Evolutionary conservation across 441 rosid genomes (phyloP).

Genomic region (Isatis lusitanica): DNA sequence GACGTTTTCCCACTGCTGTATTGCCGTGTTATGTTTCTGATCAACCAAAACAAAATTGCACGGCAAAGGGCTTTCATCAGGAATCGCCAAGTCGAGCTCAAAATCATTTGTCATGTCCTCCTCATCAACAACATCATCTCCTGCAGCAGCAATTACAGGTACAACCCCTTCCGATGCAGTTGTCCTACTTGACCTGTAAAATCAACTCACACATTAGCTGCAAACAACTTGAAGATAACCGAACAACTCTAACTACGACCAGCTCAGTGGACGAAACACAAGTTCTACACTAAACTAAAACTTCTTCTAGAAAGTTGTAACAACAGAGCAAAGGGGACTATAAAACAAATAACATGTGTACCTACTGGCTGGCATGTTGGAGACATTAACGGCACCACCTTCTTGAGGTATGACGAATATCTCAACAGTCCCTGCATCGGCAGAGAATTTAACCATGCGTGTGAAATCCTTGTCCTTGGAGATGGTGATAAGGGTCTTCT

Average conservation of each 20-base stretch:
- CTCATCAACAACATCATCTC: conserved; percentile 42
- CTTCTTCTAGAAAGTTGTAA: no score
- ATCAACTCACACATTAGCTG: conserved; percentile 19
- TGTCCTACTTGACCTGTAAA: conserved; percentile 68
- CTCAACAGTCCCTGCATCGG: conserved; percentile 61
- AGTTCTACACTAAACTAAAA: background rate
- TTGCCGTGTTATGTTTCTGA: conserved; percentile 53
- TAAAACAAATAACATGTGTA: conserved; percentile 31
- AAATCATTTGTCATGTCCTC: conserved; percentile 36
- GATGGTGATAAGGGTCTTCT: conserved; percentile 71
- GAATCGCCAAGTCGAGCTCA: conserved; percentile 43
- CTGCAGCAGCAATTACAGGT: conserved; percentile 41
- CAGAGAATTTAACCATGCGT: conserved; percentile 69
- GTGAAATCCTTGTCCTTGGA: conserved; percentile 84
- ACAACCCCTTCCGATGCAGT: conserved; percentile 58
- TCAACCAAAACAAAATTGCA: conserved; percentile 38
- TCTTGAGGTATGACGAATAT: conserved; percentile 63
- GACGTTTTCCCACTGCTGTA: conserved; percentile 71
- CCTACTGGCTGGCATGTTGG: conserved; percentile 74
- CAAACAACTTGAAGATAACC: background rate
- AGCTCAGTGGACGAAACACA: background rate
- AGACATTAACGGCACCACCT: conserved; percentile 46
- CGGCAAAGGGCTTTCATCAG: conserved; percentile 43
- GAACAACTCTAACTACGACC: background rate
- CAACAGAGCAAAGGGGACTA: background rate